phyloP scores from a whole-genome alignment of 306 rosid species.

The Pyrus bretschneideri region DNA sequence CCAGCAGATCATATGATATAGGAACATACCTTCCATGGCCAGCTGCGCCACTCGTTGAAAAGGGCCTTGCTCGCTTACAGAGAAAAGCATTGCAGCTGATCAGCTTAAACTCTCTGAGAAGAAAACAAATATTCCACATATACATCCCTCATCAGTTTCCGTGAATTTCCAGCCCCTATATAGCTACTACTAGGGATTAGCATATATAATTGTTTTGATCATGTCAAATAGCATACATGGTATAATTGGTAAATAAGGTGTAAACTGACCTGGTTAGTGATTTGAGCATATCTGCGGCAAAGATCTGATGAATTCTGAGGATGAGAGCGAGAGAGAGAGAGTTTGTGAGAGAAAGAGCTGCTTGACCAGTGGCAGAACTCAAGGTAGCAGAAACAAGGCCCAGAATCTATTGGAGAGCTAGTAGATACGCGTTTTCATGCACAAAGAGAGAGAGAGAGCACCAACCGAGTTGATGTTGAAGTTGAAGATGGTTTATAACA shows the following conservation, averaged over 20 bases:
- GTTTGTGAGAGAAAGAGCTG: not conserved
- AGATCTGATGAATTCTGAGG: constrained; percentile 14
- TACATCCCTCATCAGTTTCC: not conserved
- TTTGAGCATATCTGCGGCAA: constrained; percentile 38
- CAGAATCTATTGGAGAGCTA: constrained; percentile 14
- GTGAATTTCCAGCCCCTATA: not conserved
- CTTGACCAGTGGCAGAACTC: not conserved
- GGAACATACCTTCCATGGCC: constrained; percentile 44
- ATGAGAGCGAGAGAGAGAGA: not conserved
- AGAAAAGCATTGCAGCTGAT: constrained; percentile 24
- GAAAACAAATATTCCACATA: too few species aligned
- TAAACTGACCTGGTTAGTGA: constrained; percentile 46
- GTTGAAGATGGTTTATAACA: not conserved
- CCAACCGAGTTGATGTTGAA: not conserved
- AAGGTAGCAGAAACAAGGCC: not conserved
- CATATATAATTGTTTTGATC: not conserved
- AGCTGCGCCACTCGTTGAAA: constrained; percentile 32
- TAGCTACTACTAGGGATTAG: not conserved
- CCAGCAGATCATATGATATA: not conserved
- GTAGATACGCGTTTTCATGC: constrained; percentile 39
- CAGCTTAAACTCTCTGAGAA: constrained; percentile 29
- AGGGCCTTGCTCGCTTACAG: constrained; percentile 28
- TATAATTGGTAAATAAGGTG: not conserved
- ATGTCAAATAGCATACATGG: not conserved
- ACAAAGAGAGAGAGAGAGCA: constrained; percentile 6